Base-by-base conservation (phyloP, 1,284 basidiomycete genomes). In the Trichosporon ovoides region DNA sequence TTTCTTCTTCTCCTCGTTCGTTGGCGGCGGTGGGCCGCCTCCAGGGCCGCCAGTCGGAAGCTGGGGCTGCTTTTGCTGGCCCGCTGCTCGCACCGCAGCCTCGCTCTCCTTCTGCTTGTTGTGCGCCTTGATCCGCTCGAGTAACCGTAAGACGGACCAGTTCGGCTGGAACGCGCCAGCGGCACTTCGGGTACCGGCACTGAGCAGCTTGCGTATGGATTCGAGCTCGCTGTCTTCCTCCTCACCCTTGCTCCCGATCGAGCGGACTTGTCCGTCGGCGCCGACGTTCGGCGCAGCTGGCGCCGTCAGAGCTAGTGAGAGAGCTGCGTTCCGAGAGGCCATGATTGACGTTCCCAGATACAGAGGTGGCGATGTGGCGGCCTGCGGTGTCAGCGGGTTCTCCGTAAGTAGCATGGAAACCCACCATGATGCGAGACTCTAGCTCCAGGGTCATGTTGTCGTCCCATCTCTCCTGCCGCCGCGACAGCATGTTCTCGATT, bases 281-380 rank as follows among this genome's bases (percentile, higher is more conserved):
- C 68, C 65, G 20, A 73, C 64, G 58, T 66, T 71, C 16, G 71
- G 67, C 2, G 60, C 60, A 1, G 74, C 72, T 0, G 76, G 76
- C 0, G 72, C 69, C 0, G 77, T 77, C 12, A 77, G 60, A 1
- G 69, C 60, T 4, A 75, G 57, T 0, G 77, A 70, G 5, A 76
- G 65, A n/a, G 73, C 71, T 24, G 77, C 77, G 51, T 77, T 74
- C 22, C 77, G 72, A 9, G 71, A 66, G 0, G 75, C 72, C 11
- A 76, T 68, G 22, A 77, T 69, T 14, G 74, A 76, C 0, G 76
- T 77, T 20, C 77, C 77, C 37, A 78, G 70, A 48, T 75, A 76
- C 3, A 79, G 67, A 3, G 77, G 77, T 10, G 77, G 71, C 0
- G 76, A 76, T 1, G 76, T 77, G 6, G 77, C 76, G 11, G 76